A percentile compares a stretch with the other conserved stretches of the same genome.
Conservation (phyloP, 768 basidiomycete genomes). For the Ramaria sp. region DNA sequence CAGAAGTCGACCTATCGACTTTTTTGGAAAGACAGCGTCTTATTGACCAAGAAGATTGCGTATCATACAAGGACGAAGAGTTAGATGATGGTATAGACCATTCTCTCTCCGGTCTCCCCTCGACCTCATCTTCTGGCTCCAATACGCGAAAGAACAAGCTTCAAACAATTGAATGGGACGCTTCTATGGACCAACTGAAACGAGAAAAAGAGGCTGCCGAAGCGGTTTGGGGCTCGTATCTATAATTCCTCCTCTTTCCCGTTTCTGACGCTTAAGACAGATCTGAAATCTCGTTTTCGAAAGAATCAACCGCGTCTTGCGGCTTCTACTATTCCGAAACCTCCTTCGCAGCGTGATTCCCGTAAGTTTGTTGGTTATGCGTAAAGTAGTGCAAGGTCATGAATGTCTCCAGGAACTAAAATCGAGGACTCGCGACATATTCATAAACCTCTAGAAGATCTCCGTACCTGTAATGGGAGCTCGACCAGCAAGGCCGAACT, state of each 20-base stretch:
- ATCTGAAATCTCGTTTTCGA: constrained; percentile 46
- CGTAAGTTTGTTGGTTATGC: neutral
- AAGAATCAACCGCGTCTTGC: constrained; percentile 5
- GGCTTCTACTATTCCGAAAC: constrained; percentile 15
- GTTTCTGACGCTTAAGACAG: constrained; percentile 21
- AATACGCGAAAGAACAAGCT: constrained; percentile 47
- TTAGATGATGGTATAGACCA: constrained; percentile 50
- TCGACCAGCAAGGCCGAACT: constrained; percentile 34
- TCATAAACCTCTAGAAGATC: constrained; percentile 8
- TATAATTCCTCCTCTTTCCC: neutral
- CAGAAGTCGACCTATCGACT: constrained; percentile 58
- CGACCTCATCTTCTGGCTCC: constrained; percentile 14
- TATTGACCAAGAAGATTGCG: neutral
- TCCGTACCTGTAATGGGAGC: constrained; percentile 11
- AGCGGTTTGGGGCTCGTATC: constrained; percentile 53
- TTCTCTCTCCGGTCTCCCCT: constrained; percentile 43
- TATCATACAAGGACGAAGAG: constrained; percentile 18
- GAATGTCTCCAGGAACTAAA: neutral
- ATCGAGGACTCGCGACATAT: constrained; percentile 2
- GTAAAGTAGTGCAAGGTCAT: neutral
- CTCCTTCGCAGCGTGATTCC: neutral
- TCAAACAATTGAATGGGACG: constrained; percentile 58
- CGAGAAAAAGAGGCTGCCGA: constrained; percentile 67
- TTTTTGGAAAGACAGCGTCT: constrained; percentile 55
- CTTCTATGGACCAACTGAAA: constrained; percentile 49